phyloP scores from a whole-genome alignment of 139 green algal species.

The Limnomonas spitsbergensis region DNA sequence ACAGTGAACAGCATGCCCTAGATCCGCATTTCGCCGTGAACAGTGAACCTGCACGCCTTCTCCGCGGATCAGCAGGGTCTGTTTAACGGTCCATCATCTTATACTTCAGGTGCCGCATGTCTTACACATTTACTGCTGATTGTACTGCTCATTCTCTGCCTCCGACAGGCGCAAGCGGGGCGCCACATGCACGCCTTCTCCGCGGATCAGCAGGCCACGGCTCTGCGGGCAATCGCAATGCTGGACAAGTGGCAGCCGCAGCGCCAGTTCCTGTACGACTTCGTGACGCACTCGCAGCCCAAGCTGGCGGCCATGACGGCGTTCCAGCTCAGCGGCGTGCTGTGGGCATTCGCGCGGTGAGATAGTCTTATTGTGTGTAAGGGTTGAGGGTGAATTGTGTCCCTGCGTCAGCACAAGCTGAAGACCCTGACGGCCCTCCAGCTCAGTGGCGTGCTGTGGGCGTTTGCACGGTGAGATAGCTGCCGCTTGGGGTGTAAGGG shows the following conservation, averaged over 20 bases:
- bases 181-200: constrained; percentile 19
- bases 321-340: background rate
- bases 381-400: too few species aligned
- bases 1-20: too few species aligned
- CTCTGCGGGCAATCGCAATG: constrained; percentile 10
- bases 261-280: constrained; percentile 30
- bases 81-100: too few species aligned
- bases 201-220: background rate
- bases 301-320: constrained; percentile 11
- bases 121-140: too few species aligned
- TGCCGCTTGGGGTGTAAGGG: too few species aligned
- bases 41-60: too few species aligned
- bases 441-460: constrained; percentile 6
- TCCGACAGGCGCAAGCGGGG: background rate
- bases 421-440: background rate
- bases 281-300: constrained; percentile 13
- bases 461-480: constrained; percentile 15
- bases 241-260: background rate
- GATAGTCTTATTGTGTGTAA: too few species aligned
- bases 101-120: too few species aligned
- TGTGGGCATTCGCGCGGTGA: constrained; percentile 18
- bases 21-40: too few species aligned
- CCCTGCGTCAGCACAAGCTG: constrained; percentile 15
- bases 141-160: too few species aligned
- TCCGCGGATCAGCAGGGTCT: background rate